Conservation (phyloP, 805 yeast genomes). For the Nakazawaea populi region DNA sequence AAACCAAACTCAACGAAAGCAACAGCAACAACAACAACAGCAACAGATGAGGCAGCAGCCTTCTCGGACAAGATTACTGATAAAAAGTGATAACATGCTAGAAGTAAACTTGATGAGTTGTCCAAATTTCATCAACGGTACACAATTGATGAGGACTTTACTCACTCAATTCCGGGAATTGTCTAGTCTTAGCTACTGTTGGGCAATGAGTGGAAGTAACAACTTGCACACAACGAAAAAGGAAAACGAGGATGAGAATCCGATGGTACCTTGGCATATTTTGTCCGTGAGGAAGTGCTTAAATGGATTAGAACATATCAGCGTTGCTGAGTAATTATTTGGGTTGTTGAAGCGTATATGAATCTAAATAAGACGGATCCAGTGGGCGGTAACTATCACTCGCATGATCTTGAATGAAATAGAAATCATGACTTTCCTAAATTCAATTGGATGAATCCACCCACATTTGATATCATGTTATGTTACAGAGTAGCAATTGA, state of each 20-base stretch:
- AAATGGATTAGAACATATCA: slow-evolving; percentile 52
- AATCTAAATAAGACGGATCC: no score
- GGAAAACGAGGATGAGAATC: slow-evolving; percentile 18
- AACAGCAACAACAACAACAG: neutral
- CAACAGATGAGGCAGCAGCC: neutral
- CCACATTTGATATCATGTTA: neutral
- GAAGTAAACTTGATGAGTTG: slow-evolving; percentile 71
- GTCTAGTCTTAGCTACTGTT: slow-evolving; percentile 34
- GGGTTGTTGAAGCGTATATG: neutral
- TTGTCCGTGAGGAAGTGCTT: slow-evolving; percentile 59
- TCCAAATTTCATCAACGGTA: slow-evolving; percentile 57
- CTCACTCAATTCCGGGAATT: slow-evolving; percentile 58
- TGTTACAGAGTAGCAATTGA: no score
- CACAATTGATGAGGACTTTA: slow-evolving; percentile 46
- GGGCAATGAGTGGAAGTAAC: slow-evolving; percentile 24
- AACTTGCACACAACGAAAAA: slow-evolving; percentile 10
- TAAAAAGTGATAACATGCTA: slow-evolving; percentile 26
- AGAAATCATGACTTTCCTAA: no score
- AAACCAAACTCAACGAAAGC: neutral
- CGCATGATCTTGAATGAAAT: neutral
- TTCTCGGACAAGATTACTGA: neutral
- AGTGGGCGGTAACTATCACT: neutral
- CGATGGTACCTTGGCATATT: slow-evolving; percentile 69
- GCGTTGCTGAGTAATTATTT: slow-evolving; percentile 29
- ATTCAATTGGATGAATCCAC: neutral